Base-by-base conservation (phyloP, 2,329 filamentous ascomycete species). In the Fusarium keratoplasticum region DNA sequence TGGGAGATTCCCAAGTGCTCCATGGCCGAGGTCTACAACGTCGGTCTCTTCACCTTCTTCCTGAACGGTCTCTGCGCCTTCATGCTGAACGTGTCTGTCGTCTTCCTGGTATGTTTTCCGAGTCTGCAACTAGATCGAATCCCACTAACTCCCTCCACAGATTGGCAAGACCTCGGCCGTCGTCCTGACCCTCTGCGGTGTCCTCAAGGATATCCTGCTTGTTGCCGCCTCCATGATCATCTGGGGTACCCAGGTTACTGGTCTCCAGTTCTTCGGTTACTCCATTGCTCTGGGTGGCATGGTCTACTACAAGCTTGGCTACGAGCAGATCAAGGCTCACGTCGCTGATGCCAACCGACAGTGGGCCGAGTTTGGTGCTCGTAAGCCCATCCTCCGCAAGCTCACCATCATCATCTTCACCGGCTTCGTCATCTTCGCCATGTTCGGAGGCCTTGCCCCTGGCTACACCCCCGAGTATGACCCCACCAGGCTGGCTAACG, bases 131-230 rank as follows among this genome's bases (percentile, higher is more conserved):
- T 36, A 9, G 14, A 9, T 35, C 7, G 47, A 54, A 54, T 31
- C n/a, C 7, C 25, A 27, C 78, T 85, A 78, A 85, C 69, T 13
- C 2, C 2, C n/a, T n/a, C 5, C 36, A 54, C 75, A 95, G 93
- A 96, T 96, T 81, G 94, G 94, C 86, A 95, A 94, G 87, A 96
- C 94, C 18, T 96, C 94, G 1, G 94, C 94, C 61, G 92, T 96
- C 64, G 92, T 96, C 77, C 92, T 96, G 80, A 96, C 94, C 35
- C 92, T 96, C 55, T 96, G 93, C 81, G 94, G 94, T 86, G 94
- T 96, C 42, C 90, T 96, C 73, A 96, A 96, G 89, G 94, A 96
- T 83, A 94, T 96, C 68, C 89, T 96, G 79, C 92, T 96, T 60
- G 94, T 96, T 69, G 86, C 87, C 62, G 92, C 93, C 54, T 95